phyloP scores from a whole-genome alignment of 345 rosid genomes.

The Odontarrhena argentea region DNA sequence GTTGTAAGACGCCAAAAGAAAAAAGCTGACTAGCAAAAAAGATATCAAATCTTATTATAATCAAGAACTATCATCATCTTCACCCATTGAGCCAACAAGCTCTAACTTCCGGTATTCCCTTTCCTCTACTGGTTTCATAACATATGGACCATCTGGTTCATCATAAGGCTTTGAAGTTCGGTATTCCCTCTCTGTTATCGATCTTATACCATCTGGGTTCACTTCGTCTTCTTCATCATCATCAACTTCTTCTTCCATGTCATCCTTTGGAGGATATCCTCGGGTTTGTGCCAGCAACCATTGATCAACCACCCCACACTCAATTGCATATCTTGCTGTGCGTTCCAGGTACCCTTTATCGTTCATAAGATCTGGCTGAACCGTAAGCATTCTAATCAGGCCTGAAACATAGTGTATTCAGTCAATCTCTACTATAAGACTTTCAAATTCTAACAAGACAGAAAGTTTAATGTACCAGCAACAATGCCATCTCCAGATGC shows the following conservation, averaged over 20 bases:
- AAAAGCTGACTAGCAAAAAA: slow-evolving; percentile 18
- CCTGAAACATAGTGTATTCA: slow-evolving; percentile 47
- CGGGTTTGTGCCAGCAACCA: slow-evolving; percentile 62
- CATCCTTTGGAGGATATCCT: slow-evolving; percentile 80
- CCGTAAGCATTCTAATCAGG: slow-evolving; percentile 80
- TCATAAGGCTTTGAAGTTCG: slow-evolving; percentile 50
- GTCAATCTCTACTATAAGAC: slow-evolving; percentile 3
- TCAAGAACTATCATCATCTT: slow-evolving; percentile 38
- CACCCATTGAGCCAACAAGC: slow-evolving; percentile 39
- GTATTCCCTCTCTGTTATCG: slow-evolving; percentile 65
- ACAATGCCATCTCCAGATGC: slow-evolving; percentile 93
- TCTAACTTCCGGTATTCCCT: slow-evolving; percentile 38
- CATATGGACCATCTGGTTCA: slow-evolving; percentile 43
- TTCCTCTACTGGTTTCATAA: slow-evolving; percentile 43
- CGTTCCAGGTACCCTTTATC: slow-evolving; percentile 69
- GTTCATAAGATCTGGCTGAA: slow-evolving; percentile 64
- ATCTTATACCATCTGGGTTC: slow-evolving; percentile 64
- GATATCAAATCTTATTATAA: neutral
- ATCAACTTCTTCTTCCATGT: slow-evolving; percentile 45
- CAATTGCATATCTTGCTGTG: slow-evolving; percentile 67
- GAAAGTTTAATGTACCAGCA: slow-evolving; percentile 57
- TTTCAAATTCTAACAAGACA: neutral
- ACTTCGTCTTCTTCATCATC: slow-evolving; percentile 52
- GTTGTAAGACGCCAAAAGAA: slow-evolving; percentile 23
- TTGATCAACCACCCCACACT: slow-evolving; percentile 84